Base-by-base conservation (phyloP, 164 flowering plant species). In the Paratinospora sagittata region DNA sequence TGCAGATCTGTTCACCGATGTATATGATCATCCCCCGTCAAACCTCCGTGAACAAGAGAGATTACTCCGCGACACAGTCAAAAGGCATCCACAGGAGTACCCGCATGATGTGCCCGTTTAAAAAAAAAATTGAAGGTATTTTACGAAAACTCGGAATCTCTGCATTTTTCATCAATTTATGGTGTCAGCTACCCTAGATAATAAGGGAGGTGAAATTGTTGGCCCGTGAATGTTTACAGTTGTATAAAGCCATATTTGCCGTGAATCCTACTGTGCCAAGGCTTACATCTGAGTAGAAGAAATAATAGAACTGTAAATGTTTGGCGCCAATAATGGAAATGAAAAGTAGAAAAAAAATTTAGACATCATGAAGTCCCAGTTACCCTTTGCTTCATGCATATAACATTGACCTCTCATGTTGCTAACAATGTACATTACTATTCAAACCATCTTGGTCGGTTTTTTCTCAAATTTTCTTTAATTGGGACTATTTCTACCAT, bases 1-100 rank as follows among this genome's bases (percentile, higher is more conserved):
- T 10, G 63, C 80, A 24, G 85, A 86, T 3, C 16, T 89, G 73
- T 89, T 89, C 71, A 78, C 80, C 8, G 94, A 89, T 70, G 94
- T 89, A 14, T 89, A 89, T 72, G 84, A 84, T 63, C 55, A 24
- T 49, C 69, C 71, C 13, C 84, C 94, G 10, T 58, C 76, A 10
- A 86, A 88, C 72, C 86, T 89, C 55, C 21, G 34, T 6, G 86
- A 88, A 75, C 94, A 89, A 78, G 89, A 89, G 78, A 74, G 55
- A 73, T 61, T 68, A 8, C 78, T 89, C 3, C 73, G 82, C 68
- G 84, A 84, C 74, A 73, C 81, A 2, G 47, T 89, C 39, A 72
- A 66, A 67, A 86, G 72, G 67, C 81, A 85, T 74, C 82, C 86
- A 33, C 73, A 81, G 57, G 87, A 86, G 33, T 89, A 84, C 69